phyloP scores from a whole-genome alignment of 306 rosid species.

The Citrullus mucosospermus region DNA sequence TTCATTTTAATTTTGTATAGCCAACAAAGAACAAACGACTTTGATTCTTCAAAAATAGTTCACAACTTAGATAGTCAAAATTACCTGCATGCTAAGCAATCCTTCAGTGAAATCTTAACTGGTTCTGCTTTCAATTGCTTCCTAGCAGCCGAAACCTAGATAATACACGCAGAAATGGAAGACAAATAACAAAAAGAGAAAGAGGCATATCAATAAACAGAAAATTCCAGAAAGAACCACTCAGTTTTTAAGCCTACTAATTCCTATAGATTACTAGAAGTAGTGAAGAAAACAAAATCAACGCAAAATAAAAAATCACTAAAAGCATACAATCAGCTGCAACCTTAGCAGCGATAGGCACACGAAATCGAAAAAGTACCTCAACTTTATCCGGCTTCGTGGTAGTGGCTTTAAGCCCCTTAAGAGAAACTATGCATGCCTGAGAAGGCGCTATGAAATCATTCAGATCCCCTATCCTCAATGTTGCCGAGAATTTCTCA shows the following conservation, averaged over 20 bases:
- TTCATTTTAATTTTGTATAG: neutral
- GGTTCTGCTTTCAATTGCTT: slow-evolving; percentile 58
- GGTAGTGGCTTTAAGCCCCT: slow-evolving; percentile 43
- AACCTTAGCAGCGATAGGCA: neutral
- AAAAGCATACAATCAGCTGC: neutral
- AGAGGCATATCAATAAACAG: neutral
- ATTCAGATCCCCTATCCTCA: slow-evolving; percentile 84
- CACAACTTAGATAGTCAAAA: neutral
- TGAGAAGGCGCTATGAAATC: slow-evolving; percentile 91
- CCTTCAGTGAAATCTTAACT: slow-evolving; percentile 87
- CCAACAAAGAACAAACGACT: neutral
- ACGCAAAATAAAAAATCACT: neutral
- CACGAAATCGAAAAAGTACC: slow-evolving; percentile 18
- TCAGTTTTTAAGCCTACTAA: neutral
- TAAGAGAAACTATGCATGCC: slow-evolving; percentile 84
- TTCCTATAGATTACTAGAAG: neutral
- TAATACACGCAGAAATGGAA: neutral
- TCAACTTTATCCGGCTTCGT: slow-evolving; percentile 38
- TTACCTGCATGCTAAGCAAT: slow-evolving; percentile 97
- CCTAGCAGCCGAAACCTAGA: slow-evolving; percentile 46
- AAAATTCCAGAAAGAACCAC: neutral
- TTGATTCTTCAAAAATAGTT: neutral
- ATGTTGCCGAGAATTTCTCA: slow-evolving; percentile 75
- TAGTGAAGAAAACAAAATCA: neutral
- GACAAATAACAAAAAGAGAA: neutral